Percentiles rank a stretch among this genome's conserved stretches.
Evolutionary conservation across 1,284 basidiomycete species (phyloP).

Genomic region (Schizophyllum amplum): DNA sequence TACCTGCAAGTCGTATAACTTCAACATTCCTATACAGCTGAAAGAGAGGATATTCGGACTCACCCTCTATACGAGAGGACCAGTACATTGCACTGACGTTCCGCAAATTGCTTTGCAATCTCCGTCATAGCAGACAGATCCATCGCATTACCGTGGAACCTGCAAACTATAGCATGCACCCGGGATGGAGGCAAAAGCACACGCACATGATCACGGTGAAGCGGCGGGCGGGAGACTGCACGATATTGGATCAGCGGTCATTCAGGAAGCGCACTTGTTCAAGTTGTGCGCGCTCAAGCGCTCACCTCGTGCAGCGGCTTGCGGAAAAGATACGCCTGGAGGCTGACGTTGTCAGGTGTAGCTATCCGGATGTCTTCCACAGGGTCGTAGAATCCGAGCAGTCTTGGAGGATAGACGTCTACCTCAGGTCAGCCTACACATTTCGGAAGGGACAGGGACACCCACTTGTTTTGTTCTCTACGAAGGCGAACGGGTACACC

Average conservation of each 20-base stretch:
- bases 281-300: too few relatives aligned
- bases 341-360: neutral
- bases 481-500: neutral
- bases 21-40: neutral
- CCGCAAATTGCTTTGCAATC: conserved; percentile 16
- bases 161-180: conserved; percentile 38
- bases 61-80: conserved; percentile 34
- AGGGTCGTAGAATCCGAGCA: neutral
- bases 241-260: neutral
- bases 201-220: too few relatives aligned
- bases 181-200: neutral
- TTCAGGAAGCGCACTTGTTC: too few relatives aligned
- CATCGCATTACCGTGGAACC: conserved; percentile 33
- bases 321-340: conserved; percentile 1
- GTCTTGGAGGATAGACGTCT: neutral
- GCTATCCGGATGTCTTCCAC: neutral
- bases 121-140: conserved; percentile 19
- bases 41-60: conserved; percentile 3
- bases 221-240: neutral
- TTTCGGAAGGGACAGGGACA: neutral
- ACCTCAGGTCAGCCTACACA: neutral
- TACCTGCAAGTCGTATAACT: too few relatives aligned
- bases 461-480: neutral
- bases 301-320: too few relatives aligned
- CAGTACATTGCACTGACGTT: conserved; percentile 27